phyloP scores from a whole-genome alignment of 176 grass and related monocot genomes.

The Tillandsia leiboldiana region DNA sequence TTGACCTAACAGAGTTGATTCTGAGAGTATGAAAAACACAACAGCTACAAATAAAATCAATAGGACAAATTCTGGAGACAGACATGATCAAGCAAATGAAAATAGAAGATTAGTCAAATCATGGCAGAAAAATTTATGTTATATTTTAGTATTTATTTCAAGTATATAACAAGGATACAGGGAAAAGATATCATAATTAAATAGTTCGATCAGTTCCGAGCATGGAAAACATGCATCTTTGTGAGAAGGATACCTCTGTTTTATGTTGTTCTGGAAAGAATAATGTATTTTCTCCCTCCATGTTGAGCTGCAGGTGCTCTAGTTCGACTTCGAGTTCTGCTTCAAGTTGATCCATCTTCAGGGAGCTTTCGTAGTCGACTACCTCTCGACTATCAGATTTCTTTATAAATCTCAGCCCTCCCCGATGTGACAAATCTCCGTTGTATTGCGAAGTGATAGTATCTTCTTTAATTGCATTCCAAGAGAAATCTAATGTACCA shows the following conservation, averaged over 20 bases:
- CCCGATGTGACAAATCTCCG: neutral
- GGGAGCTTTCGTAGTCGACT: neutral
- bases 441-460: neutral
- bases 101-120: too few species aligned
- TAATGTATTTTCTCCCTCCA: neutral
- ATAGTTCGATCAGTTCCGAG: neutral
- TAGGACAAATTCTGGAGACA: too few species aligned
- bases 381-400: constrained; percentile 6
- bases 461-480: neutral
- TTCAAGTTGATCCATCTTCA: constrained; percentile 34
- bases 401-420: neutral
- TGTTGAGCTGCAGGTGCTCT: constrained; percentile 25
- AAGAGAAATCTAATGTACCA: constrained; percentile 6
- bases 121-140: too few species aligned
- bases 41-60: too few species aligned
- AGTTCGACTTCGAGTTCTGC: constrained; percentile 44
- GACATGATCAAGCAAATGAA: too few species aligned
- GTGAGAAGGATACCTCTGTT: constrained; percentile 20
- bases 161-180: neutral
- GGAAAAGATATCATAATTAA: neutral
- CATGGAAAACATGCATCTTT: neutral
- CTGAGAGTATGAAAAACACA: too few species aligned
- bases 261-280: neutral
- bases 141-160: neutral
- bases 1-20: too few species aligned